Conservation (phyloP, 495 filamentous ascomycete species). For the Tuber calosporum region DNA sequence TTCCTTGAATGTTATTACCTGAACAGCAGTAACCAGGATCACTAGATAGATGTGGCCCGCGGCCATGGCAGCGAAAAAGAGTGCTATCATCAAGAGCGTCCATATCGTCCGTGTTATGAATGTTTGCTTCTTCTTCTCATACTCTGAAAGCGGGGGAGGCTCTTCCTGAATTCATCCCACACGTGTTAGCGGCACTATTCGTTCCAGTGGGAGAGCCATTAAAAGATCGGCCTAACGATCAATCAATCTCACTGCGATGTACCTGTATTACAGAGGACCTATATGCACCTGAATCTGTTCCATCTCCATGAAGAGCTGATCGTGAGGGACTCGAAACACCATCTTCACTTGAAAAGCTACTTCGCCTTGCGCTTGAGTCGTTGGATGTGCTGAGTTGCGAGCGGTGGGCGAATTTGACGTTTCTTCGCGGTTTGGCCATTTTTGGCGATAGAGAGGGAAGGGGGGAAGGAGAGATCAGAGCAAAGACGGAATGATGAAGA, state of each 20-base stretch:
- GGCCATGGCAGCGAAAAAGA: conserved; percentile 85
- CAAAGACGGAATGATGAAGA: conserved; percentile 7
- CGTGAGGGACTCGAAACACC: conserved; percentile 29
- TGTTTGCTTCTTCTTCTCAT: conserved; percentile 97
- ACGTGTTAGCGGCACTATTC: conserved; percentile 26
- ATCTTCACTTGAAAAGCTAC: conserved; percentile 58
- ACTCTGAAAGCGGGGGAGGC: conserved; percentile 57
- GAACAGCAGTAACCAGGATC: conserved; percentile 79
- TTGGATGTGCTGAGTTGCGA: conserved; percentile 31
- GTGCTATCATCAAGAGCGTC: conserved; percentile 93
- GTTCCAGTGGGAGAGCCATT: neutral
- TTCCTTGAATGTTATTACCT: conserved; percentile 98
- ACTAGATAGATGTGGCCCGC: conserved; percentile 96
- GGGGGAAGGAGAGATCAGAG: neutral
- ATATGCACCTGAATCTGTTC: conserved; percentile 26
- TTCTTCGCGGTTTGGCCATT: conserved; percentile 71
- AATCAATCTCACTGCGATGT: neutral
- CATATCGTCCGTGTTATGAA: conserved; percentile 97
- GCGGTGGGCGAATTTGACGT: conserved; percentile 74
- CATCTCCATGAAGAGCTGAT: conserved; percentile 34
- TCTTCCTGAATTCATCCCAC: conserved; percentile 44
- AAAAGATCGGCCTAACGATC: neutral
- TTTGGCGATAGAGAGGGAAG: conserved; percentile 15
- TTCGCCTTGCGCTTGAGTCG: conserved; percentile 57
- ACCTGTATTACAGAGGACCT: conserved; percentile 35